Evolutionary conservation across 805 yeast species (phyloP).

Genomic region (Kockiozyma suomiensis): DNA sequence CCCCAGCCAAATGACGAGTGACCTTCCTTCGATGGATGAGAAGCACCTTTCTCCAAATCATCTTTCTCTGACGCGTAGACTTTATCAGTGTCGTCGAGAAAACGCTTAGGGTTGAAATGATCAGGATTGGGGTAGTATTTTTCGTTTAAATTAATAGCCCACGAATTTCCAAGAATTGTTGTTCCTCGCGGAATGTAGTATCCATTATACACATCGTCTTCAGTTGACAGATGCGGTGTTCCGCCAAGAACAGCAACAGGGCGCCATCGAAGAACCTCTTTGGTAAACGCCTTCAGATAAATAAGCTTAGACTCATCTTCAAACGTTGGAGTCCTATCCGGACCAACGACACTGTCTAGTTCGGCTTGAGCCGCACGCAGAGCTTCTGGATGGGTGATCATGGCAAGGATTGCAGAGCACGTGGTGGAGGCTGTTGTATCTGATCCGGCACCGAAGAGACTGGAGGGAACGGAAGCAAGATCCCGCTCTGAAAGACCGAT

Average conservation of each 20-base stretch:
- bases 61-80: neutral
- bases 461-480: neutral
- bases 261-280: constrained; percentile 15
- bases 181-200: constrained; percentile 9
- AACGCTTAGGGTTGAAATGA: constrained; percentile 10
- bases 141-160: constrained; percentile 13
- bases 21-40: constrained; percentile 7
- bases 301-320: constrained; percentile 9
- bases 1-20: constrained; percentile 18
- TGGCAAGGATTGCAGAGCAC: constrained; percentile 1
- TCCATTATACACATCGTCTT: constrained; percentile 16
- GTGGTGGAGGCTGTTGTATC: constrained; percentile 7
- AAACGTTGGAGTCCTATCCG: constrained; percentile 13
- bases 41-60: constrained; percentile 1
- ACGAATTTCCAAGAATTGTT: constrained; percentile 3
- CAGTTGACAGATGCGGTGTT: constrained; percentile 4
- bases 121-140: constrained; percentile 14
- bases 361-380: constrained; percentile 9
- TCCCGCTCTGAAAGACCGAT: neutral
- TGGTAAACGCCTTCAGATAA: constrained; percentile 10
- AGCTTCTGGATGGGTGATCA: constrained; percentile 14
- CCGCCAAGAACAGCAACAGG: constrained; percentile 10
- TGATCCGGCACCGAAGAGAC: constrained; percentile 9
- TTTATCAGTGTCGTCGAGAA: neutral
- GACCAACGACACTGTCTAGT: constrained; percentile 14